A percentile compares a stretch with the other conserved stretches of the same genome.
phyloP scores from a whole-genome alignment of 495 filamentous ascomycete species.

The Elaphomyces granulatus region DNA sequence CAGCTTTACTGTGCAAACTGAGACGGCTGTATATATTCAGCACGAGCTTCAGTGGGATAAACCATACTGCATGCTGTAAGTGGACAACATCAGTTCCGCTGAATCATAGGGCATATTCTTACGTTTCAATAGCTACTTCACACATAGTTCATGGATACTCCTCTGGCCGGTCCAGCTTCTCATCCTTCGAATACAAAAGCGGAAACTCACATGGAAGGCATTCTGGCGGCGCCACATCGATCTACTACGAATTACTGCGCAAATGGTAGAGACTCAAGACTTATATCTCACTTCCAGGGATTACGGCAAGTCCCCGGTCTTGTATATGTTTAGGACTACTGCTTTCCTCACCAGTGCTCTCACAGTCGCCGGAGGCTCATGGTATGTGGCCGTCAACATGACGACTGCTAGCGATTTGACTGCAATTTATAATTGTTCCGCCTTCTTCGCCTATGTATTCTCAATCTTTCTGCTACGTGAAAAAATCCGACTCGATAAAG shows the following conservation, averaged over 20 bases:
- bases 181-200: conserved; percentile 59
- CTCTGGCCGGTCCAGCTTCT: conserved; percentile 78
- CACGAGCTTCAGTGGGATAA: conserved; percentile 84
- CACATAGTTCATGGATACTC: conserved; percentile 82
- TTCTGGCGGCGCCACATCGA: conserved; percentile 79
- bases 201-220: conserved; percentile 57
- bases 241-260: conserved; percentile 60
- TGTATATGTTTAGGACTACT: conserved; percentile 64
- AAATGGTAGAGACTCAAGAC: conserved; percentile 68
- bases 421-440: conserved; percentile 97
- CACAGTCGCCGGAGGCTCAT: conserved; percentile 81
- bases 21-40: conserved; percentile 88
- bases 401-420: conserved; percentile 87
- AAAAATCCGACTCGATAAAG: conserved; percentile 63
- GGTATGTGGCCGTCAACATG: conserved; percentile 89
- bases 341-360: conserved; percentile 72
- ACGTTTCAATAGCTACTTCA: conserved; percentile 50
- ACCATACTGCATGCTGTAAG: conserved; percentile 93
- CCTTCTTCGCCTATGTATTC: conserved; percentile 96
- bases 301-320: conserved; percentile 42
- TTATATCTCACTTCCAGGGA: conserved; percentile 36
- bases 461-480: conserved; percentile 80
- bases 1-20: conserved; percentile 79
- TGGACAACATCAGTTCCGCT: conserved; percentile 7
- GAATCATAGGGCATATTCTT: background rate